Evolutionary conservation across 1,284 basidiomycete genomes (phyloP).

Genomic region (Leccinum pallidistipes): DNA sequence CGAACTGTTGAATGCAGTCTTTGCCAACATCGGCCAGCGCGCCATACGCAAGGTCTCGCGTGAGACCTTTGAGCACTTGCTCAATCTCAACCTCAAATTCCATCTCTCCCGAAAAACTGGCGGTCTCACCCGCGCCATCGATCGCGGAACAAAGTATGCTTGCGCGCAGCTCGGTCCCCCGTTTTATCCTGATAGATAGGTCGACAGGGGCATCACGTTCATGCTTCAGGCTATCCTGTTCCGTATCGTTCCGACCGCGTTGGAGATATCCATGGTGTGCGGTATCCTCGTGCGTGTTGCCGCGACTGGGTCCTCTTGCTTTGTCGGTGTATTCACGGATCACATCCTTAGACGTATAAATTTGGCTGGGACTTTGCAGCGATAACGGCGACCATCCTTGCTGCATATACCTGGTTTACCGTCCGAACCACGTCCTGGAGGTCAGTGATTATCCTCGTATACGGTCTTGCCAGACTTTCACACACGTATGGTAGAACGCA

Average conservation of each 20-base stretch:
- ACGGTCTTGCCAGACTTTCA: slow-evolving; percentile 1
- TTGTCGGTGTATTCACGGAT: neutral
- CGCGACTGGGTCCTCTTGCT: neutral
- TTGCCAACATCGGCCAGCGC: slow-evolving; percentile 93
- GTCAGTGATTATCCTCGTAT: slow-evolving; percentile 41
- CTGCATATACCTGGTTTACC: slow-evolving; percentile 96
- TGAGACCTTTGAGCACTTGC: slow-evolving; percentile 91
- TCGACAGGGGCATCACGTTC: slow-evolving; percentile 89
- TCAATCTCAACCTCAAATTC: slow-evolving; percentile 90
- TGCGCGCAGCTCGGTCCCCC: neutral
- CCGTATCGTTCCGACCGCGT: slow-evolving; percentile 92
- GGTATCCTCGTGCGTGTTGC: slow-evolving; percentile 76
- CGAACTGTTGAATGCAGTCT: slow-evolving; percentile 94
- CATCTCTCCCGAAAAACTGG: slow-evolving; percentile 94
- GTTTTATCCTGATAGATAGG: slow-evolving; percentile 3
- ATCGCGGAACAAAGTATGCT: slow-evolving; percentile 89
- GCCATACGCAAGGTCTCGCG: slow-evolving; percentile 93
- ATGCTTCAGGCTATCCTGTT: slow-evolving; percentile 93
- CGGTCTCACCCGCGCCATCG: slow-evolving; percentile 94
- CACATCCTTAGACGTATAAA: slow-evolving; percentile 75
- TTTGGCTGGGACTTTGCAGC: slow-evolving; percentile 97
- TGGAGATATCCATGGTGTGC: slow-evolving; percentile 97
- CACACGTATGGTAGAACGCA: slow-evolving; percentile 61
- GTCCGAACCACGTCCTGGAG: slow-evolving; percentile 95
- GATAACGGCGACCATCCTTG: slow-evolving; percentile 85